Base-by-base conservation (phyloP, 768 basidiomycete genomes). In the Lentinula guzmanii region DNA sequence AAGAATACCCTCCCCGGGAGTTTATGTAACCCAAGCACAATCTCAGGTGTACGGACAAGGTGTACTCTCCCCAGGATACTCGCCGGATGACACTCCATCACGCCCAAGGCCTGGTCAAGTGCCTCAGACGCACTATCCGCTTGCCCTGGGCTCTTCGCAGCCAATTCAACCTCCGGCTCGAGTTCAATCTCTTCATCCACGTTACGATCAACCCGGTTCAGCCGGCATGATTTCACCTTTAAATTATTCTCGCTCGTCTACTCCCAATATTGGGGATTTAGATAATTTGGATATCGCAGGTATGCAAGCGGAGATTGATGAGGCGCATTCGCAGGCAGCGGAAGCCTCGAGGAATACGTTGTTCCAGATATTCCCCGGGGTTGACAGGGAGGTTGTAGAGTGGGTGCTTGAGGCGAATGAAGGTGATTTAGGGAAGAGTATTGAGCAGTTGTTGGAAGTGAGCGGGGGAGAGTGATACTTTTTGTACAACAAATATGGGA, bases 371-470 rank as follows among this genome's bases (percentile, higher is more conserved):
- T 98, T 98, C 81, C 95, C 95, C 1, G 72, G 71, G 9, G 78
- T 90, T 65, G 95, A 98, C 68, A 71, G 71, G 51, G 95, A 95
- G 72, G 85, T 97, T 35, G 82, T 93, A 45, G 91, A 94, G 62
- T 89, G 85, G 84, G 93, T 98, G 39, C 75, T 96, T 61, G 94
- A 96, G 70, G 93, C 91, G 50, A 93, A 93, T 67, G 84, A 83
- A 7, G 91, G 92, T 18, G 93, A 97, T 75, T 70, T 97, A 61
- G 94, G 93, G 45, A 85, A 83, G 80, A 95, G 92, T 69, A 95
- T 96, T 66, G 95, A 96, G 69, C 84, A 80, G 53, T 70, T 94
- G 63, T 74, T 94, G 69, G 92, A 94, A 75, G 91, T 93, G 80
- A 79, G 77, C 63, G 65, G 65, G 0, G 66, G 67, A 35, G 52